Conservation (phyloP, 805 yeast genomes). For the Soucietia sequanensis region DNA sequence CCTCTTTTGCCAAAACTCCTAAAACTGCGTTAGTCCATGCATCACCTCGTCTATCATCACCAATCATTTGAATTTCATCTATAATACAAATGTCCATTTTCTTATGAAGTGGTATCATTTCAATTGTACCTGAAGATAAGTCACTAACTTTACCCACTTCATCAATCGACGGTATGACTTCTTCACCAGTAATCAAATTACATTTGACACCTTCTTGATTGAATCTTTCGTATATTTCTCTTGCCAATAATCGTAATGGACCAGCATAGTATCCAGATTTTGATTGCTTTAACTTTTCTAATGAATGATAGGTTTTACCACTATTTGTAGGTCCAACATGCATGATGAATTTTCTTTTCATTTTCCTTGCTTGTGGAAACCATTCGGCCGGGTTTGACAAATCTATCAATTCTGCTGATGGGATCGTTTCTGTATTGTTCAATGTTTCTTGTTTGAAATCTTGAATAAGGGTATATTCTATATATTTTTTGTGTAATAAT, state of each 20-base stretch:
- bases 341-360: constrained; percentile 78
- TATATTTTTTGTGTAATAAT: constrained; percentile 22
- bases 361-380: constrained; percentile 81
- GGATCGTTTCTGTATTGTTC: background rate
- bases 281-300: constrained; percentile 62
- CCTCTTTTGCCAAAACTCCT: constrained; percentile 81
- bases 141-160: constrained; percentile 70
- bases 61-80: constrained; percentile 96
- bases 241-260: constrained; percentile 83
- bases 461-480: constrained; percentile 4
- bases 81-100: constrained; percentile 84
- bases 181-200: constrained; percentile 95
- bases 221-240: constrained; percentile 87
- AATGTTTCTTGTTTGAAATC: background rate
- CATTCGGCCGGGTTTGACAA: constrained; percentile 48
- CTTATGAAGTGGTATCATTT: constrained; percentile 75
- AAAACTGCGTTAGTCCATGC: constrained; percentile 93
- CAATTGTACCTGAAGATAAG: constrained; percentile 85
- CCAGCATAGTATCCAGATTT: constrained; percentile 90
- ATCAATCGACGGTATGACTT: constrained; percentile 70
- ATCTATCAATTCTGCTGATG: constrained; percentile 21
- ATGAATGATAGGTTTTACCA: constrained; percentile 88
- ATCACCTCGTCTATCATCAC: constrained; percentile 75
- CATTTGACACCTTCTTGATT: constrained; percentile 65
- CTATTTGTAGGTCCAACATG: constrained; percentile 98